Conservation (phyloP, 2,329 filamentous ascomycete species). For the Nigrograna mackinnonii region DNA sequence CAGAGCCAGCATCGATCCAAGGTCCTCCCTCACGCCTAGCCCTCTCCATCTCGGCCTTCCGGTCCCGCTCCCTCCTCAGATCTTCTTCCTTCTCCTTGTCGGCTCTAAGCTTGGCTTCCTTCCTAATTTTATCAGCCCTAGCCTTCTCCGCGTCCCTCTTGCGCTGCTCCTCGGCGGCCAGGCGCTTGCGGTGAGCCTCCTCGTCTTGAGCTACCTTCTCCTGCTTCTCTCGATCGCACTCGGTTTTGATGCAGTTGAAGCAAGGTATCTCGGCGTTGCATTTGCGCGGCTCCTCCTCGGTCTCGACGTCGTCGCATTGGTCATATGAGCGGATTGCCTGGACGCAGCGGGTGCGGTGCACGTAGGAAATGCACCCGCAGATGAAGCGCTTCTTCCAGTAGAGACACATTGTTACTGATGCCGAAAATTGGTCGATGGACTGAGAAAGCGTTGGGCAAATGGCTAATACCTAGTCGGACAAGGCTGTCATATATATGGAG, state of each 20-base stretch:
- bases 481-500: too few species aligned
- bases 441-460: background rate
- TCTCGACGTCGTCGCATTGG: background rate
- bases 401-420: slow-evolving; percentile 5
- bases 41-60: slow-evolving; percentile 3
- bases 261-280: slow-evolving; percentile 12
- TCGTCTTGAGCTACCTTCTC: background rate
- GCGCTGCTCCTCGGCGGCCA: background rate
- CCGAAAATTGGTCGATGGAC: background rate
- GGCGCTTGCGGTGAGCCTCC: background rate
- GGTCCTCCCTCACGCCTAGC: background rate
- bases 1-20: background rate
- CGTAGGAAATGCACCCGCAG: slow-evolving; percentile 10
- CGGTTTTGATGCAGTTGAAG: slow-evolving; percentile 13
- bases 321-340: background rate
- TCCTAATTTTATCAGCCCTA: slow-evolving; percentile 1
- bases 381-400: slow-evolving; percentile 9
- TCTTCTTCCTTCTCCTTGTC: slow-evolving; percentile 8
- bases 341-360: slow-evolving; percentile 7
- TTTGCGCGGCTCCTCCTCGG: slow-evolving; percentile 4
- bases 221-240: slow-evolving; percentile 5
- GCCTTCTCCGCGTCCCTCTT: slow-evolving; percentile 5
- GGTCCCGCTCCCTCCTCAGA: background rate
- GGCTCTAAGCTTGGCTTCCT: slow-evolving; percentile 5
- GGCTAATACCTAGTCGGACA: too few species aligned